Evolutionary conservation across 1,139 yeast genomes (phyloP).

Genomic region (Kurtzmaniella quercitrusa): DNA sequence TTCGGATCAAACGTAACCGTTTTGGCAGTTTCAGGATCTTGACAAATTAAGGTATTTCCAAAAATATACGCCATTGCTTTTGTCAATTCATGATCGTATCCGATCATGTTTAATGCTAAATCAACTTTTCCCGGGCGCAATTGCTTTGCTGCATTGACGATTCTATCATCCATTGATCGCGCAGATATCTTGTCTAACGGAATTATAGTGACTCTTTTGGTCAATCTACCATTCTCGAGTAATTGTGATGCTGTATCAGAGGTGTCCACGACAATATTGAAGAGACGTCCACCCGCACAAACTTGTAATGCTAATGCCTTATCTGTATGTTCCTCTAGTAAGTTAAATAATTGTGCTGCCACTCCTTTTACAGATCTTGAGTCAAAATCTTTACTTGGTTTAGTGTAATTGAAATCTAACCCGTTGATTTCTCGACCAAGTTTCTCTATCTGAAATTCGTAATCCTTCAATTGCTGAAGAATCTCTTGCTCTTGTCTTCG

Average conservation of each 20-base stretch:
- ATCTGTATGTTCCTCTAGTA: constrained; percentile 53
- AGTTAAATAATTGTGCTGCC: constrained; percentile 77
- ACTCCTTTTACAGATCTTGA: constrained; percentile 72
- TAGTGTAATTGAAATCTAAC: constrained; percentile 70
- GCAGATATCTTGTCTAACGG: constrained; percentile 85
- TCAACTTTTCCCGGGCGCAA: constrained; percentile 83
- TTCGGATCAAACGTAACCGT: constrained; percentile 80
- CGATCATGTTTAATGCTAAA: constrained; percentile 75
- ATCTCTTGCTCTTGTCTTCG: constrained; percentile 37
- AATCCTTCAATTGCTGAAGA: constrained; percentile 20
- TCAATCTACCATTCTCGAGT: constrained; percentile 71
- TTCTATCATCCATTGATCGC: constrained; percentile 38
- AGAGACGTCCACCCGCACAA: constrained; percentile 90
- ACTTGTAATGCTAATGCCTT: constrained; percentile 85
- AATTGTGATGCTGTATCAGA: constrained; percentile 80
- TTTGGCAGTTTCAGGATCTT: constrained; percentile 85
- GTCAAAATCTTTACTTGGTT: constrained; percentile 61
- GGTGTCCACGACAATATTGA: constrained; percentile 86
- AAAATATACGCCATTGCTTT: constrained; percentile 91
- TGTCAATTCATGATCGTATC: constrained; percentile 63
- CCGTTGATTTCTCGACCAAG: constrained; percentile 63
- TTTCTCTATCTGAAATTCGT: constrained; percentile 50
- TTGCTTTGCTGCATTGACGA: constrained; percentile 57
- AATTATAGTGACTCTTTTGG: constrained; percentile 83
- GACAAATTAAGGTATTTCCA: constrained; percentile 82